These are phyloP conservation scores for Fabrea salina DNA, from an alignment of 169 alveolate genomes.

Conservation along the genomic window DNA sequence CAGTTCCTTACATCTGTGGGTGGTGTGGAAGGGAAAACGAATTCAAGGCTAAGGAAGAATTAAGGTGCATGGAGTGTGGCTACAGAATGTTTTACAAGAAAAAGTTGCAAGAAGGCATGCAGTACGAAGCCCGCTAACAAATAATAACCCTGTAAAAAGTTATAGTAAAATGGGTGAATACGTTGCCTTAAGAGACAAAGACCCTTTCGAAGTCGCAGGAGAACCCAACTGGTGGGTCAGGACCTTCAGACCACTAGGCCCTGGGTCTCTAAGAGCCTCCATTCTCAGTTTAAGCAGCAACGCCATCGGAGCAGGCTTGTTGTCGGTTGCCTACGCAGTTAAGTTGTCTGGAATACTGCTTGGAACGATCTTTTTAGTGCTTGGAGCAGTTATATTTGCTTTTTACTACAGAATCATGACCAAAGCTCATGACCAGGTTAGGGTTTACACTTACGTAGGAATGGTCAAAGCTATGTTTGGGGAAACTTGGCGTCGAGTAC, in stretches of 20 bases:
- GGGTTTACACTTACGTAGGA: neutral
- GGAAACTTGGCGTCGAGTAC: neutral
- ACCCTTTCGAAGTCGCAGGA: too few species aligned
- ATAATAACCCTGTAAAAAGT: too few species aligned
- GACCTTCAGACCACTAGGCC: neutral
- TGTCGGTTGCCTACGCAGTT: neutral
- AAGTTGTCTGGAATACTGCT: neutral
- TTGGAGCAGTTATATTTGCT: neutral
- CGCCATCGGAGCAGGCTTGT: neutral
- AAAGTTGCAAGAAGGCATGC: neutral
- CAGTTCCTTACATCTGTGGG: slow-evolving; percentile 26
- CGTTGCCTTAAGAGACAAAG: too few species aligned
- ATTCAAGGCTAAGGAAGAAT: slow-evolving; percentile 12
- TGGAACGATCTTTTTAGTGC: neutral
- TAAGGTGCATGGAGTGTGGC: slow-evolving; percentile 34
- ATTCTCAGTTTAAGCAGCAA: neutral
- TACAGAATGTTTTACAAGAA: slow-evolving; percentile 36
- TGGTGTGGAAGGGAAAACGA: slow-evolving; percentile 32
- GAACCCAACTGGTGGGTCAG: neutral
- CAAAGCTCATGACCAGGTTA: neutral
- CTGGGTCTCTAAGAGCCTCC: neutral
- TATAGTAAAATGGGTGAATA: too few species aligned
- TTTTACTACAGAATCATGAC: neutral
- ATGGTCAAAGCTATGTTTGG: neutral
- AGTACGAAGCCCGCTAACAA: slow-evolving; percentile 31